A percentile compares a stretch with the other conserved stretches of the same genome.
phyloP scores from a whole-genome alignment of 768 basidiomycete genomes.

The Infundibulicybe gibba region DNA sequence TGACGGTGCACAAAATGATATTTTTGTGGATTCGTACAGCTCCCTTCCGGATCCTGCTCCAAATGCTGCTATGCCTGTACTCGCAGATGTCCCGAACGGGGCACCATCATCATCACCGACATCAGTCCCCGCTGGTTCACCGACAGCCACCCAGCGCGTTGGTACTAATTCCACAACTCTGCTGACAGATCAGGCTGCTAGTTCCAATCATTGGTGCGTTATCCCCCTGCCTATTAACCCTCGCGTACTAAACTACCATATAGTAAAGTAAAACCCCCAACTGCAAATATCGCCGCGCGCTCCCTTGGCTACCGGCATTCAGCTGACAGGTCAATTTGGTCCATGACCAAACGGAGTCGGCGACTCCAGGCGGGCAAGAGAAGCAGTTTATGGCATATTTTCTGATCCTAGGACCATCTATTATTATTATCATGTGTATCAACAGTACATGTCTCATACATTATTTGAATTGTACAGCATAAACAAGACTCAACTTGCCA shows the following conservation, averaged over 20 bases:
- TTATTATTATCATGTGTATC: too few relatives aligned
- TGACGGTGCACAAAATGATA: constrained; percentile 72
- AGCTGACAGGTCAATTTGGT: constrained; percentile 3
- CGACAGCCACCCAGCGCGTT: neutral
- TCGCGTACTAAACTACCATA: neutral
- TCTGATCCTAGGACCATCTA: neutral
- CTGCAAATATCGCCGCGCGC: neutral
- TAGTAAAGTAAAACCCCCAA: constrained; percentile 1
- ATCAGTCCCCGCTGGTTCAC: neutral
- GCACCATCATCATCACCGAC: neutral
- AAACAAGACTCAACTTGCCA: too few relatives aligned
- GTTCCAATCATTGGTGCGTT: neutral
- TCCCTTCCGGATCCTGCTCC: constrained; percentile 42
- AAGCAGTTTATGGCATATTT: constrained; percentile 11
- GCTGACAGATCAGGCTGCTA: too few relatives aligned
- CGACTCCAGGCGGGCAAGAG: constrained; percentile 6
- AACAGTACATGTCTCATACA: too few relatives aligned
- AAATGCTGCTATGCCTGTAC: constrained; percentile 28
- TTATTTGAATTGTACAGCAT: too few relatives aligned
- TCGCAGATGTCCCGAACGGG: constrained; percentile 14
- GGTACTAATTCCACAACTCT: neutral
- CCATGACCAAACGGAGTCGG: constrained; percentile 13
- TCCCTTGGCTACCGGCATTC: constrained; percentile 2
- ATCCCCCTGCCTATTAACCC: neutral
- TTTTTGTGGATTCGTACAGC: constrained; percentile 58